These are phyloP conservation scores for Trametes gibbosa DNA, from an alignment of 768 basidiomycete genomes.

Conservation along the genomic window DNA sequence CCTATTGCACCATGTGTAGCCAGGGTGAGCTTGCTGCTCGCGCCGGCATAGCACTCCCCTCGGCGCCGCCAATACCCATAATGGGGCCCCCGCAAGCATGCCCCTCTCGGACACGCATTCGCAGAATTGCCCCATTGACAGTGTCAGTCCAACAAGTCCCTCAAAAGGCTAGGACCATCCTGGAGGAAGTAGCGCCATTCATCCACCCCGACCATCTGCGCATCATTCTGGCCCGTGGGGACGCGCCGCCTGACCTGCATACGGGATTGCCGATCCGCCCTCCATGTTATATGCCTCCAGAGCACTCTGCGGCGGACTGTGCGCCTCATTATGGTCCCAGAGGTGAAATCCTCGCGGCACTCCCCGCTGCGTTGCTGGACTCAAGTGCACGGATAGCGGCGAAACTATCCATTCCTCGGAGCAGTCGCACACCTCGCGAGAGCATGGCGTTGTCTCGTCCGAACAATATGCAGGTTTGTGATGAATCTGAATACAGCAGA, in stretches of 20 bases:
- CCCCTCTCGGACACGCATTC: neutral
- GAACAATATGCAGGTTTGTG: neutral
- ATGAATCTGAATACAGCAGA: too few species aligned
- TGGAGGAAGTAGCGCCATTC: neutral
- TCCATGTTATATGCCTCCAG: neutral
- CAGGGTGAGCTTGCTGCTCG: neutral
- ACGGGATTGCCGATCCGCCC: neutral
- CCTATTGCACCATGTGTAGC: neutral
- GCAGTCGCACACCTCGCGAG: neutral
- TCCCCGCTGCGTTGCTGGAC: neutral
- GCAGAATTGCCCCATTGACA: neutral
- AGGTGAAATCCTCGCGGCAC: neutral
- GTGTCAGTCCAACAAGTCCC: too few species aligned
- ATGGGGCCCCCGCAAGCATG: neutral
- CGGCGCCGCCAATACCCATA: neutral
- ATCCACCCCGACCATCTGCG: conserved; percentile 8
- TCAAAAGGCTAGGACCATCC: neutral
- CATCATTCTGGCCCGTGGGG: neutral
- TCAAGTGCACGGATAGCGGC: neutral
- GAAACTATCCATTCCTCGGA: neutral
- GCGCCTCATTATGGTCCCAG: conserved; percentile 5
- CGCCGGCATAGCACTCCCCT: neutral
- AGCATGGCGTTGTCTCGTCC: neutral
- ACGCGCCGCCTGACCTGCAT: neutral
- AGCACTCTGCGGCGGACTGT: neutral